These are phyloP conservation scores for Chalciporus sphaerocephalus DNA, from an alignment of 768 basidiomycete species.

Conservation along the genomic window DNA sequence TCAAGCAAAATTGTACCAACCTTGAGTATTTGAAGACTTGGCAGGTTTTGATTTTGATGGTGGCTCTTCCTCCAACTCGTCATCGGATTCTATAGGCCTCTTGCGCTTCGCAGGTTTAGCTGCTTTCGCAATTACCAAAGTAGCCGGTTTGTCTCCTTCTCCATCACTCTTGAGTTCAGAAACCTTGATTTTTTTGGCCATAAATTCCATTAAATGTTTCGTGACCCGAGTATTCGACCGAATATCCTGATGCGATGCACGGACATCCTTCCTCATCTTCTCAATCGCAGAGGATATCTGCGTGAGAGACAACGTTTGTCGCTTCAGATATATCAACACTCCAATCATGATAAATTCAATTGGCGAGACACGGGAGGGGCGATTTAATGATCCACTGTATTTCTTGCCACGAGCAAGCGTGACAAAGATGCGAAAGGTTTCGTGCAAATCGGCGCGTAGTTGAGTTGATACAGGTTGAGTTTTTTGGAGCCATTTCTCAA, in stretches of 20 bases:
- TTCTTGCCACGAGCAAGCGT: conserved; percentile 32
- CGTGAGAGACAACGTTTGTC: conserved; percentile 29
- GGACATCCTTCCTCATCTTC: conserved; percentile 37
- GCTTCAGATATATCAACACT: conserved; percentile 38
- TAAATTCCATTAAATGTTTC: conserved; percentile 31
- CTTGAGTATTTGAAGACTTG: conserved; percentile 7
- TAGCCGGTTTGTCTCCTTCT: conserved; percentile 30
- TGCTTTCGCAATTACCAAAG: conserved; percentile 6
- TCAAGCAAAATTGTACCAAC: conserved; percentile 10
- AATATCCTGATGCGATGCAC: conserved; percentile 37
- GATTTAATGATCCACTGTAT: conserved; percentile 31
- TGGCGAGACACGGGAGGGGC: conserved; percentile 37
- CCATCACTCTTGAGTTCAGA: conserved; percentile 32
- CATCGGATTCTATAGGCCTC: conserved; percentile 21
- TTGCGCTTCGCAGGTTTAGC: conserved; percentile 26
- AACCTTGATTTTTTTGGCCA: conserved; percentile 30
- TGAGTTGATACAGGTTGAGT: conserved; percentile 23
- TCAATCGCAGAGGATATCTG: conserved; percentile 43
- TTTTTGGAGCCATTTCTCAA: conserved; percentile 38
- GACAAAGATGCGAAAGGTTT: conserved; percentile 34
- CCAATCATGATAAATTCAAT: conserved; percentile 45
- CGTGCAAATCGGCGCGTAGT: conserved; percentile 27
- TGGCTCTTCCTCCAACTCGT: conserved; percentile 18
- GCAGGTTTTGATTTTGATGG: conserved; percentile 14
- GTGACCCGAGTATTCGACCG: conserved; percentile 37